Evolutionary conservation across 441 rosid species (phyloP).

Genomic region (Geranium incanum): DNA sequence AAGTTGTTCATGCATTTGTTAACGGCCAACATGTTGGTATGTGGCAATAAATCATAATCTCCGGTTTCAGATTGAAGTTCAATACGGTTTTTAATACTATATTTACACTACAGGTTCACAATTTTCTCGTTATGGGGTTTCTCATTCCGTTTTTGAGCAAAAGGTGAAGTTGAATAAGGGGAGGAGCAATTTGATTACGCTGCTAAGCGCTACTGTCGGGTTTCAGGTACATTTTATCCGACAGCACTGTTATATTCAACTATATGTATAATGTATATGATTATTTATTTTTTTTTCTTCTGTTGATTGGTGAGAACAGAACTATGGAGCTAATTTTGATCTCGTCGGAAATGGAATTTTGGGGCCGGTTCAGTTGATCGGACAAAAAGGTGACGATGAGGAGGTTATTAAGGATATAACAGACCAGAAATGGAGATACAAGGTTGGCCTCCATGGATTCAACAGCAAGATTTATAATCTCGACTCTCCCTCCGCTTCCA

Average conservation of each 20-base stretch:
- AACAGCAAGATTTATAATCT: conserved; percentile 13
- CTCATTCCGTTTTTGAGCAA: neutral
- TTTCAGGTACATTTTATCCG: conserved; percentile 9
- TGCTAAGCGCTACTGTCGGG: conserved; percentile 22
- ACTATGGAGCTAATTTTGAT: conserved; percentile 25
- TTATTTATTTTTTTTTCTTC: neutral
- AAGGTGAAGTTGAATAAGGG: conserved; percentile 9
- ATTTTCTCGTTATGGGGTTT: neutral
- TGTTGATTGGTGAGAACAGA: conserved; percentile 15
- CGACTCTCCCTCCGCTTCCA: neutral
- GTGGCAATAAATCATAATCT: neutral
- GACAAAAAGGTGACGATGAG: neutral
- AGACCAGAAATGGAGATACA: conserved; percentile 22
- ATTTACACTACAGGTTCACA: conserved; percentile 12
- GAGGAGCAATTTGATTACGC: conserved; percentile 1
- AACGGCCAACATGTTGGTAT: conserved; percentile 25
- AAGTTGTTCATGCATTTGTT: conserved; percentile 23
- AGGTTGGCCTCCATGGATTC: conserved; percentile 28
- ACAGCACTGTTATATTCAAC: neutral
- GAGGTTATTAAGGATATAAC: conserved; percentile 14
- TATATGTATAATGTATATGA: neutral
- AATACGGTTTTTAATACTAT: too few relatives aligned
- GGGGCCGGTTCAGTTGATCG: conserved; percentile 21
- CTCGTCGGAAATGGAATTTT: conserved; percentile 16
- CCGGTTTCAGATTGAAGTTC: too few relatives aligned